phyloP scores from a whole-genome alignment of 2,329 filamentous ascomycete species.

The Penicillium hordei region DNA sequence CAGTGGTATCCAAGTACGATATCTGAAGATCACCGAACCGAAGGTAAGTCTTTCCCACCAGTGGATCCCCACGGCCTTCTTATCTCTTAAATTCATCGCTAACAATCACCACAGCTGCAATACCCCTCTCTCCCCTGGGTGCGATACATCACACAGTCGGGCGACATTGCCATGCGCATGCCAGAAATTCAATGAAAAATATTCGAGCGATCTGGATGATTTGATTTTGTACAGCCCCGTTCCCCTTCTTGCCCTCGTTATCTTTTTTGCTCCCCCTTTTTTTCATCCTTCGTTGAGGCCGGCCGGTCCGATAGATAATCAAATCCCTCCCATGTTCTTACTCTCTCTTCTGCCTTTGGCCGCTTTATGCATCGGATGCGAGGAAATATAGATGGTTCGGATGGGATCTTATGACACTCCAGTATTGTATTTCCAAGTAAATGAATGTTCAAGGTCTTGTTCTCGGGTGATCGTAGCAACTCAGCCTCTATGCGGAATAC shows the following conservation, averaged over 20 bases:
- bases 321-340: slow-evolving; percentile 17
- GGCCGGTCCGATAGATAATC: slow-evolving; percentile 33
- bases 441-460: neutral
- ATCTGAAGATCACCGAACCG: slow-evolving; percentile 98
- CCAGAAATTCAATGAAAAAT: slow-evolving; percentile 74
- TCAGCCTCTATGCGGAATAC: neutral
- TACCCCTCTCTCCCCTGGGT: slow-evolving; percentile 98
- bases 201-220: slow-evolving; percentile 8
- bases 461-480: neutral
- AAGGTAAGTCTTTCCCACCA: slow-evolving; percentile 66
- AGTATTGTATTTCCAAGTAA: neutral
- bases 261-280: slow-evolving; percentile 4
- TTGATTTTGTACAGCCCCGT: slow-evolving; percentile 25
- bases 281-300: slow-evolving; percentile 23
- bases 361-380: slow-evolving; percentile 3
- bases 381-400: slow-evolving; percentile 5
- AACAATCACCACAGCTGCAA: slow-evolving; percentile 69
- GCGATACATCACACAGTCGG: slow-evolving; percentile 96
- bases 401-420: neutral
- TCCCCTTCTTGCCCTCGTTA: slow-evolving; percentile 1
- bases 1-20: slow-evolving; percentile 95
- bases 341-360: slow-evolving; percentile 1
- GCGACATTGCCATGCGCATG: slow-evolving; percentile 90
- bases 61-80: neutral
- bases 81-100: slow-evolving; percentile 6